A percentile compares a stretch with the other conserved stretches of the same genome.
Conservation (phyloP, 2,329 filamentous ascomycete species). For the Pseudogymnoascus sp. region DNA sequence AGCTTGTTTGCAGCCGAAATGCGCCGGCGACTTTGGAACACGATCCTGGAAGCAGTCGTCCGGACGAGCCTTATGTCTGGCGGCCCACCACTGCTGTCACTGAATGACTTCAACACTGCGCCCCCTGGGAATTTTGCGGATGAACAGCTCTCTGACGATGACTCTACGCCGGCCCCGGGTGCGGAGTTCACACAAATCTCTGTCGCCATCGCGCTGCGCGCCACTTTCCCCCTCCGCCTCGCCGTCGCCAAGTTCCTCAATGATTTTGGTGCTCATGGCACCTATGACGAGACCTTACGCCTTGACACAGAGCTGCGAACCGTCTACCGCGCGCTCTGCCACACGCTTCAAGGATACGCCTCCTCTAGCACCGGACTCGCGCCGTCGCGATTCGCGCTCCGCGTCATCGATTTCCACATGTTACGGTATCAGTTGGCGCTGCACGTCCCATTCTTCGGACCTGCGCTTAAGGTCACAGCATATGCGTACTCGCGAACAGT, state of each 20-base stretch:
- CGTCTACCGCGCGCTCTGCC: conserved; percentile 35
- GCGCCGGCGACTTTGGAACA: conserved; percentile 43
- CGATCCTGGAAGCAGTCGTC: conserved; percentile 39
- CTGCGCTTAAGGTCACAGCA: conserved; percentile 32
- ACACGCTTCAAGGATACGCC: conserved; percentile 23
- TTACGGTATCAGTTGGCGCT: conserved; percentile 46
- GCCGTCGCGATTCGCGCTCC: conserved; percentile 33
- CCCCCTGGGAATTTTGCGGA: conserved; percentile 43
- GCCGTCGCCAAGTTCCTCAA: conserved; percentile 37
- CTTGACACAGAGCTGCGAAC: conserved; percentile 35
- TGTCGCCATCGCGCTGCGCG: conserved; percentile 34
- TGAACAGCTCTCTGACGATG: conserved; percentile 33
- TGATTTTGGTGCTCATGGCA: conserved; percentile 28
- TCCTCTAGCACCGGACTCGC: conserved; percentile 13
- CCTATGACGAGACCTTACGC: conserved; percentile 37
- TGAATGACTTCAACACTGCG: conserved; percentile 40
- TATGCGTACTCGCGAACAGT: conserved; percentile 44
- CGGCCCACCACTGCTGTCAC: conserved; percentile 36
- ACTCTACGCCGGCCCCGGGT: conserved; percentile 28
- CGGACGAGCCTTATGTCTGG: conserved; percentile 39
- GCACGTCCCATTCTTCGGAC: conserved; percentile 43
- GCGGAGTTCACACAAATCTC: conserved; percentile 34
- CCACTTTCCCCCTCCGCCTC: conserved; percentile 36
- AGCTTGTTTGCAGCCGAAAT: conserved; percentile 35
- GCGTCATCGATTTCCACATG: conserved; percentile 41